Percentiles rank a stretch among this genome's conserved stretches.
Conservation (phyloP, 768 basidiomycete species). For the Rhizopogon vulgaris region DNA sequence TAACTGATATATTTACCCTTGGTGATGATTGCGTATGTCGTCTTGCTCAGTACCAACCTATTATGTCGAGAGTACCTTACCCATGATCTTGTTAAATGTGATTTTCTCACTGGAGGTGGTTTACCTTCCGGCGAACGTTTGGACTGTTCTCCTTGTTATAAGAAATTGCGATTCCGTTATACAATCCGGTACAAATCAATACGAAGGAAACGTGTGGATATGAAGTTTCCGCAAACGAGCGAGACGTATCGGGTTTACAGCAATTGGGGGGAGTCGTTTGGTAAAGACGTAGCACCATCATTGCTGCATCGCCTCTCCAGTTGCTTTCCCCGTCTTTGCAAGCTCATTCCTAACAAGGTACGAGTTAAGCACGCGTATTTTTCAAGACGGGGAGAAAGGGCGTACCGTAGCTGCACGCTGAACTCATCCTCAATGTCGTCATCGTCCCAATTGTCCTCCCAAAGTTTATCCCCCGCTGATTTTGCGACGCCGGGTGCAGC, state of each 20-base stretch:
- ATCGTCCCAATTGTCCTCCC: conserved; percentile 99
- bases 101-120: background rate
- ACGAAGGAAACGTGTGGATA: background rate
- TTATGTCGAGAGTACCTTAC: background rate
- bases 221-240: background rate
- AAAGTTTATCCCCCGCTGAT: conserved; percentile 83
- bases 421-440: conserved; percentile 99
- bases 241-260: background rate
- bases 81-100: too few species aligned
- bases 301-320: conserved; percentile 46
- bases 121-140: background rate
- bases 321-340: conserved; percentile 46
- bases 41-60: background rate
- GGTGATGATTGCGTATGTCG: background rate
- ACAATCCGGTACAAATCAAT: too few species aligned
- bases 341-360: conserved; percentile 49
- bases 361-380: background rate
- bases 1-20: background rate
- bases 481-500: conserved; percentile 69
- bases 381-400: background rate
- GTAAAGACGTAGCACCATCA: conserved; percentile 17
- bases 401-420: conserved; percentile 89
- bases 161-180: too few species aligned
- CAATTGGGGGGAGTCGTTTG: background rate
- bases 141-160: background rate